phyloP scores from a whole-genome alignment of 2,329 filamentous ascomycete species.

The Xylaria hypoxylon region DNA sequence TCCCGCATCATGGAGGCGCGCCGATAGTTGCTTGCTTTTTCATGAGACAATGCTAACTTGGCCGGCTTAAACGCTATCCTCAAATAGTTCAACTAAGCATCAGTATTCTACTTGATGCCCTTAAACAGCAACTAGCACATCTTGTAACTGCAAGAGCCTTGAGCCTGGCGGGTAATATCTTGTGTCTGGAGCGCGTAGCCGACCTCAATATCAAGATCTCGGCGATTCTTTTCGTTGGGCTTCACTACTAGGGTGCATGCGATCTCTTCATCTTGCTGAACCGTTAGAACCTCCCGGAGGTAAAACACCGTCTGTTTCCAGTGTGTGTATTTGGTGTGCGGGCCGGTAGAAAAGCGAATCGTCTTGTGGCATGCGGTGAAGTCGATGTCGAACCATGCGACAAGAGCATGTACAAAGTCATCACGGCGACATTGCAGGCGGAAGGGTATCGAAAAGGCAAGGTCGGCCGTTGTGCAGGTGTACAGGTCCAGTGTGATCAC shows the following conservation, averaged over 20 bases:
- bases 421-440: conserved; percentile 81
- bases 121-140: conserved; percentile 65
- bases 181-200: conserved; percentile 82
- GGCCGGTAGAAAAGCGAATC: conserved; percentile 94
- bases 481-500: conserved; percentile 94
- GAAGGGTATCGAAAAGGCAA: conserved; percentile 86
- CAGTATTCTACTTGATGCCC: background rate
- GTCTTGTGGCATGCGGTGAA: conserved; percentile 99
- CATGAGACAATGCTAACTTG: conserved; percentile 9
- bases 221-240: conserved; percentile 93
- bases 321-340: conserved; percentile 99
- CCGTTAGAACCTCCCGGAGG: conserved; percentile 90
- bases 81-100: conserved; percentile 10
- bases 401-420: conserved; percentile 95
- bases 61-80: background rate
- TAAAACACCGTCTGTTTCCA: conserved; percentile 99
- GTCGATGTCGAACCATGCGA: conserved; percentile 99
- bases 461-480: conserved; percentile 84
- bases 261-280: conserved; percentile 86
- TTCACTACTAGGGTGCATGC: conserved; percentile 80
- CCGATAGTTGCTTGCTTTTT: conserved; percentile 10
- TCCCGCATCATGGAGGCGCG: conserved; percentile 2
- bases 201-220: conserved; percentile 92
- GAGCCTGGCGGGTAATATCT: conserved; percentile 75
- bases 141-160: conserved; percentile 83